Base-by-base conservation (phyloP, 371 early-diverging fungal genomes). In the Phascolomyces articulosus region DNA sequence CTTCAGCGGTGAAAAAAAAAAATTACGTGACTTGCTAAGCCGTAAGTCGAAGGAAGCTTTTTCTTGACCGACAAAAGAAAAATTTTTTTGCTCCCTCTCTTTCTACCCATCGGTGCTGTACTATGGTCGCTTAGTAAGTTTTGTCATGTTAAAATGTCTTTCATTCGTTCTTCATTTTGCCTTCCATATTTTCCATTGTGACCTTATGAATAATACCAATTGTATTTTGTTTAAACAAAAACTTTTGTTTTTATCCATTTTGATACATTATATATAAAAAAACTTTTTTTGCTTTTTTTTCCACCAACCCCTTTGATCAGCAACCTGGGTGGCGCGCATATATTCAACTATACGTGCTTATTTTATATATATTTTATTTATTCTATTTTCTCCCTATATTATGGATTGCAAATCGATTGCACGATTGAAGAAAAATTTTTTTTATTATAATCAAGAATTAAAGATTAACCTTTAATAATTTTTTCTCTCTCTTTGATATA, bases 111-210 rank as follows among this genome's bases (percentile, higher is more conserved):
- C 41, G 59, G 47, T 44, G 49, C 40, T 58, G 63, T 49, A 65
- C 51, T 54, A 65, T 65, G 65, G 65, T 65, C 60, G 55, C 65
- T 54, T 65, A 65, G 65, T 65, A 60, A 65, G 65, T 65, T n/a
- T n/a, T 34, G 48, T 31, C 59, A 51, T 51, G 51, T 24, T n/a
- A 6, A 51, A 51, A 10, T 6, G 16, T 20, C 47, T 20, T n/a
- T 47, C 34, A 34, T 47, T 47, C 47, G 26, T 51, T 24, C 21
- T 47, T 20, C 26, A 31, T 34, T 34, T 31, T 40, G 31, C 40
- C 18, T 62, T 24, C 40, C 63, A n/a, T 40, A 53, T 49, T 27
- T 13, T 55, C n/a, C 53, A 53, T 31, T 47, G 28, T 28, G 40
- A 40, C 53, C 28, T 38, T 54, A 20, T n/a, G 21, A 48, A 29